Evolutionary conservation across 2,329 filamentous ascomycete species (phyloP).

Genomic region (Nemania abortiva): DNA sequence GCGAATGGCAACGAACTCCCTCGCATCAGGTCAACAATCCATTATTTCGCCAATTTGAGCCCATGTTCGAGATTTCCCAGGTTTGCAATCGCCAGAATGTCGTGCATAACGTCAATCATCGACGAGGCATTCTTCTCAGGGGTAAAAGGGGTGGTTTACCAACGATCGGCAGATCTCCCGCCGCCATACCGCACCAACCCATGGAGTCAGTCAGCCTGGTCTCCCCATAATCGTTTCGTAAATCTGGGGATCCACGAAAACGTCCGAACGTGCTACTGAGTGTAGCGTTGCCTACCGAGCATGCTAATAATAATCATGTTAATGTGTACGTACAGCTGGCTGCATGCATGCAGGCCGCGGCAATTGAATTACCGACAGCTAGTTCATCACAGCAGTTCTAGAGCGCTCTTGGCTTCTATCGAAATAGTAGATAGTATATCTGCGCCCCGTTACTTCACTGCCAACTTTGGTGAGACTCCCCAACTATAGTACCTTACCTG

Average conservation of each 20-base stretch:
- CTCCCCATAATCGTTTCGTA: constrained; percentile 34
- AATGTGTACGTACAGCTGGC: neutral
- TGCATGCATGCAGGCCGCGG: neutral
- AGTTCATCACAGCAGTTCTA: neutral
- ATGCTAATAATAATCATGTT: neutral
- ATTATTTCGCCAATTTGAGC: no score
- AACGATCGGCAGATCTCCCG: constrained; percentile 34
- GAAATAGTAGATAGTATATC: neutral
- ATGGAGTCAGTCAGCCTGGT: constrained; percentile 10
- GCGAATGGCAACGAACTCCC: neutral
- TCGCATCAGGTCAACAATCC: neutral
- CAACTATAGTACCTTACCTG: neutral
- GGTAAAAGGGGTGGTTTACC: constrained; percentile 7
- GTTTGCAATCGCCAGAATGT: constrained; percentile 7
- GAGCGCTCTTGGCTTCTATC: neutral
- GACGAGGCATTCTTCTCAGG: constrained; percentile 11
- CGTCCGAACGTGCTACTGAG: constrained; percentile 16
- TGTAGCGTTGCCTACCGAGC: neutral
- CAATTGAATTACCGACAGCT: constrained; percentile 1
- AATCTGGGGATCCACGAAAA: constrained; percentile 34
- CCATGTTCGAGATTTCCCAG: neutral
- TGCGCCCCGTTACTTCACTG: neutral
- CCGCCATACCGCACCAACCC: neutral
- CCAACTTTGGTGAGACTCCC: neutral
- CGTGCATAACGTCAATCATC: constrained; percentile 11